Evolutionary conservation across 495 filamentous ascomycete genomes (phyloP).

Genomic region (Cercophora sp.): DNA sequence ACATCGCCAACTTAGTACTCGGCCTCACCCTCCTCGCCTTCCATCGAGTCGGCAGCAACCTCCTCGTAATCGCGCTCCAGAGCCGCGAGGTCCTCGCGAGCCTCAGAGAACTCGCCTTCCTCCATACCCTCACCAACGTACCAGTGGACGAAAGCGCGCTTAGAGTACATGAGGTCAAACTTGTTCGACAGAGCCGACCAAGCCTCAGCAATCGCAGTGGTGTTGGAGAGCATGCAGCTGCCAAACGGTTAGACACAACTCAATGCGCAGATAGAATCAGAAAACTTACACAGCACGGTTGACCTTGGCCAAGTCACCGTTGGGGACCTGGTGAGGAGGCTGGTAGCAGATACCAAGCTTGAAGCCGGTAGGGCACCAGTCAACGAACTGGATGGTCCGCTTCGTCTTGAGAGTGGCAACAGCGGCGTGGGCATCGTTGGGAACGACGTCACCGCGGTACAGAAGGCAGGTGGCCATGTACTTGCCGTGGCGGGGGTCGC

Average conservation of each 20-base stretch:
- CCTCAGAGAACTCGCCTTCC: slow-evolving; percentile 99
- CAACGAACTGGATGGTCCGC: slow-evolving; percentile 97
- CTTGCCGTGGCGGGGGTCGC: slow-evolving; percentile 97
- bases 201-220: slow-evolving; percentile 96
- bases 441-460: slow-evolving; percentile 97
- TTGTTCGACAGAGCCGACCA: slow-evolving; percentile 97
- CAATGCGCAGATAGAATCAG: not conserved
- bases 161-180: slow-evolving; percentile 99
- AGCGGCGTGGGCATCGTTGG: slow-evolving; percentile 87
- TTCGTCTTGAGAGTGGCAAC: slow-evolving; percentile 97
- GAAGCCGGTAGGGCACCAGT: slow-evolving; percentile 99
- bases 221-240: slow-evolving; percentile 99
- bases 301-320: slow-evolving; percentile 94
- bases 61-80: slow-evolving; percentile 99
- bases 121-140: slow-evolving; percentile 99
- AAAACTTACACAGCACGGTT: slow-evolving; percentile 89
- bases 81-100: slow-evolving; percentile 94
- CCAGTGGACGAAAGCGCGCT: slow-evolving; percentile 99
- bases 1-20: slow-evolving; percentile 70
- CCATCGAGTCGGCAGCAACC: slow-evolving; percentile 92
- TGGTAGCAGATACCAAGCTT: slow-evolving; percentile 99
- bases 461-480: slow-evolving; percentile 99
- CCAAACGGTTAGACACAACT: slow-evolving; percentile 20
- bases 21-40: slow-evolving; percentile 83
- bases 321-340: slow-evolving; percentile 89